Conservation (phyloP, 2,329 filamentous ascomycete genomes). For the Ophiocordyceps unilateralis region DNA sequence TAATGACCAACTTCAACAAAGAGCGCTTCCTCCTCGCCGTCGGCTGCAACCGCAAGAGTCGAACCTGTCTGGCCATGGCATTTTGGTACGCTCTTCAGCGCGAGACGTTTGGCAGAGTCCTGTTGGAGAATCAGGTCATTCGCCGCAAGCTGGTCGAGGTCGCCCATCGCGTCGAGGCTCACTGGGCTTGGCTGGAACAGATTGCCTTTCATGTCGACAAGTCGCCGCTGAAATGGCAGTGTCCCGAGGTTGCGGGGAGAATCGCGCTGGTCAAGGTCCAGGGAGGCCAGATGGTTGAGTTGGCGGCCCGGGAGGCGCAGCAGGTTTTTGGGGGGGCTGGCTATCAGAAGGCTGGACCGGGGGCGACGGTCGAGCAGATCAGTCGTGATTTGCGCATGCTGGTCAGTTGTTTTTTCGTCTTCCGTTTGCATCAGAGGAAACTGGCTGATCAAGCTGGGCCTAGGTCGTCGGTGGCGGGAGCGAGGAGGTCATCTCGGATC, state of each 20-base stretch:
- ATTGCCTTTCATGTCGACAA: slow-evolving; percentile 34
- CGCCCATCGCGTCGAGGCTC: slow-evolving; percentile 40
- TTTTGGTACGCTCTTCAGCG: slow-evolving; percentile 32
- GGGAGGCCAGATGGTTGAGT: slow-evolving; percentile 29
- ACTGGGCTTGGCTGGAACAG: slow-evolving; percentile 45
- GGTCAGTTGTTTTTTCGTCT: slow-evolving; percentile 3
- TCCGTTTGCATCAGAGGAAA: background rate
- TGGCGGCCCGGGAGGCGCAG: slow-evolving; percentile 32
- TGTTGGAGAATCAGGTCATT: slow-evolving; percentile 42
- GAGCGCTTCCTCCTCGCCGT: slow-evolving; percentile 50
- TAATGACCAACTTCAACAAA: slow-evolving; percentile 80
- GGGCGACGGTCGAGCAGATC: slow-evolving; percentile 33
- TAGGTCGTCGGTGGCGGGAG: slow-evolving; percentile 36
- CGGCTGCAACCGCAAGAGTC: slow-evolving; percentile 37
- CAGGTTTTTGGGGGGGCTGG: slow-evolving; percentile 36
- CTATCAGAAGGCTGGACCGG: slow-evolving; percentile 29
- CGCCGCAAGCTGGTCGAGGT: slow-evolving; percentile 41
- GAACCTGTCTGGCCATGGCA: slow-evolving; percentile 35
- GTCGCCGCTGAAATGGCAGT: slow-evolving; percentile 9
- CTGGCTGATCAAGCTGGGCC: background rate
- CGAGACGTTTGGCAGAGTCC: slow-evolving; percentile 39
- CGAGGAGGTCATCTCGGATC: slow-evolving; percentile 35
- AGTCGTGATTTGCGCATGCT: slow-evolving; percentile 27
- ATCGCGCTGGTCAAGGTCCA: slow-evolving; percentile 26
- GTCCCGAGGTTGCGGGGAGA: slow-evolving; percentile 14